These are phyloP conservation scores for Coemansia sp. DNA, from an alignment of 192 early-diverging fungal species.

Conservation along the genomic window DNA sequence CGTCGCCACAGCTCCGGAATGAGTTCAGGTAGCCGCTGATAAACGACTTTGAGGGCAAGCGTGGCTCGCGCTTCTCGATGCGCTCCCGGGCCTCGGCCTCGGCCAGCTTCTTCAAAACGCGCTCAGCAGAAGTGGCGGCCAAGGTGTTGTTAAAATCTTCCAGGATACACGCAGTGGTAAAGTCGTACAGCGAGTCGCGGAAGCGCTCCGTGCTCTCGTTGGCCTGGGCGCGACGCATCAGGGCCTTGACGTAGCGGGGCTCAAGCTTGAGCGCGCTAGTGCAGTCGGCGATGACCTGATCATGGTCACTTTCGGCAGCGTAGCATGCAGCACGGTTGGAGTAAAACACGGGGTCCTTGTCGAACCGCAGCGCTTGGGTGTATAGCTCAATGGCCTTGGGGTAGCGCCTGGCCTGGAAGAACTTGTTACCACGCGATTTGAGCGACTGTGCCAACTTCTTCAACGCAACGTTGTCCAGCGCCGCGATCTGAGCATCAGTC, in stretches of 20 bases:
- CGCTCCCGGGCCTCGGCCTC: constrained; percentile 75
- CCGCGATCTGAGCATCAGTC: constrained; percentile 59
- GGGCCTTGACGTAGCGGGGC: constrained; percentile 87
- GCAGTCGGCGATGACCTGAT: constrained; percentile 85
- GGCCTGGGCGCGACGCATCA: constrained; percentile 73
- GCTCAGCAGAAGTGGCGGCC: constrained; percentile 81
- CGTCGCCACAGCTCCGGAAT: constrained; percentile 64
- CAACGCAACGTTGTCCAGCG: constrained; percentile 45
- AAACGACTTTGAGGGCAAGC: constrained; percentile 91
- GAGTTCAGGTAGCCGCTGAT: constrained; percentile 94
- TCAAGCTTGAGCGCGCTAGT: constrained; percentile 82
- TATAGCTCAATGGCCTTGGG: constrained; percentile 86
- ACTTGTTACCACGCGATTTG: constrained; percentile 88
- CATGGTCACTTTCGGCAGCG: constrained; percentile 72
- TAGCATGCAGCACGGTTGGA: constrained; percentile 97
- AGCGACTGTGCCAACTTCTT: constrained; percentile 71
- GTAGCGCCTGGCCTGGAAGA: constrained; percentile 84
- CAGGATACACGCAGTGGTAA: constrained; percentile 90
- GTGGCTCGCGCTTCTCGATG: constrained; percentile 61
- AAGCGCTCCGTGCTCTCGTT: constrained; percentile 60
- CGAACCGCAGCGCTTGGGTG: constrained; percentile 85
- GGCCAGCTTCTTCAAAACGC: constrained; percentile 84
- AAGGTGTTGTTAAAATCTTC: constrained; percentile 91
- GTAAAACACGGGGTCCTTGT: constrained; percentile 85
- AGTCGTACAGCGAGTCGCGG: constrained; percentile 75